A percentile compares a stretch with the other conserved stretches of the same genome.
These are phyloP conservation scores for Escovopsis weberi DNA, from an alignment of 2,329 filamentous ascomycete genomes.

Conservation along the genomic window DNA sequence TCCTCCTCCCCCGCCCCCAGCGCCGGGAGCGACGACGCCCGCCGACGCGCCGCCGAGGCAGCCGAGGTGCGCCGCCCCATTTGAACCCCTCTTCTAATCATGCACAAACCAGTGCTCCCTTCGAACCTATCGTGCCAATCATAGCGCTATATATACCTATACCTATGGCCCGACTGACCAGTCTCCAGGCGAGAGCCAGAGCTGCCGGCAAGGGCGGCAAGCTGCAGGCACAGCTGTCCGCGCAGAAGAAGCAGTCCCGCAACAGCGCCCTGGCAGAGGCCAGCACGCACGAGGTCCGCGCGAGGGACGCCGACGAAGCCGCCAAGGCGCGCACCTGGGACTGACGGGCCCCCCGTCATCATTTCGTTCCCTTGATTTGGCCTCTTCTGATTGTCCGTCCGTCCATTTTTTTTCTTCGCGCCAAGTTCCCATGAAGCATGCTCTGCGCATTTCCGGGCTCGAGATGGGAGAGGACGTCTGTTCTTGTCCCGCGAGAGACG, in stretches of 20 bases:
- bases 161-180: no score
- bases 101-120: no score
- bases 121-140: no score
- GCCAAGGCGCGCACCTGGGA: constrained; percentile 22
- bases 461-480: no score
- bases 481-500: no score
- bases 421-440: no score
- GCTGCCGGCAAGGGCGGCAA: constrained; percentile 47
- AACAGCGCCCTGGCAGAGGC: constrained; percentile 51
- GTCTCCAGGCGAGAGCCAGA: constrained; percentile 49
- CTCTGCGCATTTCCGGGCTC: no score
- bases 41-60: constrained; percentile 60
- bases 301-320: constrained; percentile 52
- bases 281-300: constrained; percentile 50
- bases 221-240: constrained; percentile 53
- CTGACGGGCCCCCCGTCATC: constrained; percentile 5
- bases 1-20: background rate
- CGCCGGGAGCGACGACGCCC: constrained; percentile 39
- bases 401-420: no score
- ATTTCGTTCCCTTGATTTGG: no score
- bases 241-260: constrained; percentile 62
- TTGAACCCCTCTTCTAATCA: no score
- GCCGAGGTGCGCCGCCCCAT: constrained; percentile 44
- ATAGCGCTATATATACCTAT: no score
- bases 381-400: no score